Conservation (phyloP, 192 early-diverging fungal species). For the Podila minutissima region DNA sequence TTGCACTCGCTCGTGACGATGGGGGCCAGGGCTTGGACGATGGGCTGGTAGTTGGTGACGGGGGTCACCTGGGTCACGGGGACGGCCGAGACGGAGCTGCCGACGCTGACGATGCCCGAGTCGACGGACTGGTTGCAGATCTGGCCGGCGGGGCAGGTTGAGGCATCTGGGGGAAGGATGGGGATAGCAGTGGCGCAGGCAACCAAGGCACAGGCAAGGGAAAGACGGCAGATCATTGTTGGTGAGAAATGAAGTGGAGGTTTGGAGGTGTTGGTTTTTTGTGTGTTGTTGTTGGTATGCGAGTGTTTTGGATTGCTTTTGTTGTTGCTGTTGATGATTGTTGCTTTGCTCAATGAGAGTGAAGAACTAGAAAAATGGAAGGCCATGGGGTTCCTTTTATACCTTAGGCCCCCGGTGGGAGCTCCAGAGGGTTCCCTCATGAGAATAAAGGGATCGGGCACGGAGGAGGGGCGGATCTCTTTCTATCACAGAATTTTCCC, state of each 20-base stretch:
- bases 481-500: too few relatives aligned
- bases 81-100: slow-evolving; percentile 12
- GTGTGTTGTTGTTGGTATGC: not conserved
- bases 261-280: not conserved
- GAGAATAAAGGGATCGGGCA: too few relatives aligned
- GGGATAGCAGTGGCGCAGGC: slow-evolving; percentile 16
- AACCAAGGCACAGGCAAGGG: slow-evolving; percentile 19
- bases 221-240: slow-evolving; percentile 31
- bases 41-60: slow-evolving; percentile 40
- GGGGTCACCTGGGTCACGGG: slow-evolving; percentile 36
- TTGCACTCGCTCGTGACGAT: slow-evolving; percentile 26
- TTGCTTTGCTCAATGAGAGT: not conserved
- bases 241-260: not conserved
- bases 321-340: not conserved
- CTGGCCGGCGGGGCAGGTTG: not conserved
- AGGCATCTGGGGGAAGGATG: not conserved
- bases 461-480: too few relatives aligned
- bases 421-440: not conserved
- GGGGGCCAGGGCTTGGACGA: slow-evolving; percentile 32
- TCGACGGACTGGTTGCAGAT: slow-evolving; percentile 13
- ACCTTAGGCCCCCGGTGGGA: not conserved
- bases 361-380: not conserved
- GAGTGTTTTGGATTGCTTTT: not conserved
- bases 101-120: slow-evolving; percentile 20
- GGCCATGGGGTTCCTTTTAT: not conserved